phyloP scores from a whole-genome alignment of 2,329 filamentous ascomycete species.

The Pseudogymnoascus sp. region DNA sequence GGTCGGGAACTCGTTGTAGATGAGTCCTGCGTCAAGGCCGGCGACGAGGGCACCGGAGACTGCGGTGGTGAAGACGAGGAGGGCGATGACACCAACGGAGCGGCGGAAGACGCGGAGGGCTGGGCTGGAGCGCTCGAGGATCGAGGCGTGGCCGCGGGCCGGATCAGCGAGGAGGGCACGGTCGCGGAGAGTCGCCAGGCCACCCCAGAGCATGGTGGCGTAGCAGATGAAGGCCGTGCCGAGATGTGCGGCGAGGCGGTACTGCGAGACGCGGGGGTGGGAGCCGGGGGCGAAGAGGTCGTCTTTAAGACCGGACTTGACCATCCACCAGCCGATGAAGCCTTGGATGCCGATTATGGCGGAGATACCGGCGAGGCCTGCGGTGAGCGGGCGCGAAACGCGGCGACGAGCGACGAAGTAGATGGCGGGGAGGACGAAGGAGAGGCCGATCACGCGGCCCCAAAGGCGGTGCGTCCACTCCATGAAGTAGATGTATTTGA shows the following conservation, averaged over 20 bases:
- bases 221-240: slow-evolving; percentile 90
- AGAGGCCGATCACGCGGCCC: slow-evolving; percentile 83
- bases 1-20: slow-evolving; percentile 97
- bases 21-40: slow-evolving; percentile 88
- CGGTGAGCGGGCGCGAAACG: slow-evolving; percentile 70
- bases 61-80: slow-evolving; percentile 77
- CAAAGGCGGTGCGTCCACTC: slow-evolving; percentile 95
- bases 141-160: slow-evolving; percentile 47
- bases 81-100: slow-evolving; percentile 59
- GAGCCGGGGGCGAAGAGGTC: slow-evolving; percentile 87
- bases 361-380: slow-evolving; percentile 72
- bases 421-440: slow-evolving; percentile 76
- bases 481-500: slow-evolving; percentile 99
- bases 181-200: slow-evolving; percentile 72
- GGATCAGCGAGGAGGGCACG: slow-evolving; percentile 63
- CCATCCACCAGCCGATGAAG: slow-evolving; percentile 99
- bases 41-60: slow-evolving; percentile 93
- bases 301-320: slow-evolving; percentile 90
- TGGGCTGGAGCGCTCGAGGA: slow-evolving; percentile 56
- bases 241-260: slow-evolving; percentile 81
- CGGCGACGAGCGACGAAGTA: slow-evolving; percentile 79
- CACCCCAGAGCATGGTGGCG: slow-evolving; percentile 86
- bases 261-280: slow-evolving; percentile 89
- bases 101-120: slow-evolving; percentile 65
- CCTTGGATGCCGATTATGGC: slow-evolving; percentile 90